Percentiles rank a stretch among this genome's conserved stretches.
Conservation (phyloP, 2,329 filamentous ascomycete genomes). For the Pestalotiopsis sp. region DNA sequence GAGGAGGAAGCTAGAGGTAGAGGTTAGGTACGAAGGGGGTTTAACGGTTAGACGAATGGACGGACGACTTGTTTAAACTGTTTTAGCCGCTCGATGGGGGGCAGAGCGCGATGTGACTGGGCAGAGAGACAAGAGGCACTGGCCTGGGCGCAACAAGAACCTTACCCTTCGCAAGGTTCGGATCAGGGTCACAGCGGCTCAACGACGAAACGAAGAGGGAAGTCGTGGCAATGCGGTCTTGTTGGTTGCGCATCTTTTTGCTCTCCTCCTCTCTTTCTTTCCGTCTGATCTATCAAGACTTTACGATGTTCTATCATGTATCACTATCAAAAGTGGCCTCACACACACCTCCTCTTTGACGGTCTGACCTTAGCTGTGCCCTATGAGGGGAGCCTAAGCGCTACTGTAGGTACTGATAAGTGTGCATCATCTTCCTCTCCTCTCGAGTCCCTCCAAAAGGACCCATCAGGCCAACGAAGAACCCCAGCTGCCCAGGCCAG, state of each 20-base stretch:
- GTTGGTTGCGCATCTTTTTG: not conserved
- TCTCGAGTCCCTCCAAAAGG: not conserved
- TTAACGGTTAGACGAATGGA: not conserved
- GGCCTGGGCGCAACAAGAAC: not conserved
- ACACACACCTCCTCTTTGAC: no score
- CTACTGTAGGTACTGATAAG: not conserved
- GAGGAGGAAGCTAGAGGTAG: not conserved
- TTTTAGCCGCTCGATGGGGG: not conserved
- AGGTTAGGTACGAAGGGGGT: not conserved
- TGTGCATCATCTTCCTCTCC: not conserved
- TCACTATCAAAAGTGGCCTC: no score
- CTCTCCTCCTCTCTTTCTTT: no score
- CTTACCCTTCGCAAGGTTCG: not conserved
- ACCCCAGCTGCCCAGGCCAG: not conserved
- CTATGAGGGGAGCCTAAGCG: not conserved
- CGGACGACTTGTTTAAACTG: not conserved
- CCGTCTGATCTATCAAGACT: no score
- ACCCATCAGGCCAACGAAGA: not conserved
- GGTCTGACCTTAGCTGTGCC: no score
- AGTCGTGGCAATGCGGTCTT: not conserved
- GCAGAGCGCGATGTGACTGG: not conserved
- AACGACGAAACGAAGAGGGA: not conserved
- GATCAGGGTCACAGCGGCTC: not conserved
- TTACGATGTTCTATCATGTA: no score
- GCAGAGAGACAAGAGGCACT: not conserved